Conservation (phyloP, 106 monocot species). For the Apostasia shenzhenica region DNA sequence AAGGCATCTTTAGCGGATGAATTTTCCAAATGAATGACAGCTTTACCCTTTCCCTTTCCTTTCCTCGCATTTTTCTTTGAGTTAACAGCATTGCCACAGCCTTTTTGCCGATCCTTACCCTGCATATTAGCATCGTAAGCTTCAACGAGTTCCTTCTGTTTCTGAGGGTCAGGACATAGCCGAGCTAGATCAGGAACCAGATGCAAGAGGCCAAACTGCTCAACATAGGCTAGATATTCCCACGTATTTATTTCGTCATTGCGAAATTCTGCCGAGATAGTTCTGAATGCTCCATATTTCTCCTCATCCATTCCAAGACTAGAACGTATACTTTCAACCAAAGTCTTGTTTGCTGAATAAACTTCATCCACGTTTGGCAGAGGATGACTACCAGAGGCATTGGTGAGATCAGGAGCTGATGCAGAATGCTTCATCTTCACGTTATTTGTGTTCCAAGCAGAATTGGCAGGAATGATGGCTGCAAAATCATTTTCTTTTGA, state of each 20-base stretch:
- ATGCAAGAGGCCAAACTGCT: slow-evolving; percentile 85
- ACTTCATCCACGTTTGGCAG: slow-evolving; percentile 26
- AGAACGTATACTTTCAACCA: slow-evolving; percentile 65
- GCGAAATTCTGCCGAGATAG: slow-evolving; percentile 70
- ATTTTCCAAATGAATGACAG: slow-evolving; percentile 1
- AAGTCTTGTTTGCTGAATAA: slow-evolving; percentile 57
- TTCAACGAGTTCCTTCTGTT: slow-evolving; percentile 69
- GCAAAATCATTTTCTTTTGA: slow-evolving; percentile 21
- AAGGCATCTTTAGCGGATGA: slow-evolving; percentile 20
- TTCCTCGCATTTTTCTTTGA: slow-evolving; percentile 14
- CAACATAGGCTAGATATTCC: slow-evolving; percentile 80
- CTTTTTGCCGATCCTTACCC: slow-evolving; percentile 23
- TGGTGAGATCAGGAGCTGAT: slow-evolving; percentile 44
- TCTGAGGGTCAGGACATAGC: slow-evolving; percentile 75
- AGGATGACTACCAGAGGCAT: slow-evolving; percentile 1
- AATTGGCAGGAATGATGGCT: slow-evolving; percentile 18
- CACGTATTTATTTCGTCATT: slow-evolving; percentile 42
- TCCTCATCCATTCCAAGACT: slow-evolving; percentile 62
- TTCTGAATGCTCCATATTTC: slow-evolving; percentile 61
- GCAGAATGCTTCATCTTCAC: slow-evolving; percentile 47
- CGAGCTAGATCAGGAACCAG: slow-evolving; percentile 78
- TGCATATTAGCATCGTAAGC: slow-evolving; percentile 47
- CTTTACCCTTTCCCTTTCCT: slow-evolving; percentile 46
- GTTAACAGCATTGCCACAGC: slow-evolving; percentile 15
- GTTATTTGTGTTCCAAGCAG: slow-evolving; percentile 22